Evolutionary conservation across 805 yeast species (phyloP), one percentile per base, ranked within the genome.

Genomic region (Metschnikowia picachoensis): DNA sequence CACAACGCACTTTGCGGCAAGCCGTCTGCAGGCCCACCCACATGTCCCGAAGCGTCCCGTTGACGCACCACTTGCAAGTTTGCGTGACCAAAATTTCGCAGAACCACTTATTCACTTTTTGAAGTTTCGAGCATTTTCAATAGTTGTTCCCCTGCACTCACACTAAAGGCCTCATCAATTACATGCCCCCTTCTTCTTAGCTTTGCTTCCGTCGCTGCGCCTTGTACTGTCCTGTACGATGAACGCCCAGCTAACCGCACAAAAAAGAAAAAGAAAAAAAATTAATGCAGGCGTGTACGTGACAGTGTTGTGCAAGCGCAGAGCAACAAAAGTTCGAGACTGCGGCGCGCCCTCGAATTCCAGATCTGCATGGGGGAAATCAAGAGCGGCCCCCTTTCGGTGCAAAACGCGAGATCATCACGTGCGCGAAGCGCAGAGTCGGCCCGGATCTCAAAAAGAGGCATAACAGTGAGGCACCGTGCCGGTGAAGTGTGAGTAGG

Each of bases 381-480:
- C 45, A 42, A 30, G 30, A 5, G 29, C 37, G 30, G 14, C 14
- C 17, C 17, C 8, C 20, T 32, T 16, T 28, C 30, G 16, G 25
- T 9, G 30, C 38, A 12, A 31, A 37, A 44, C 37, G 31, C 32
- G 37, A 34, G 28, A 8, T 20, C 34, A 41, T 44, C 49, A 45
- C 48, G 55, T 44, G 53, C 35, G 10, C 17, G 30, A 32, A 44
- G 44, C 48, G 40, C 43, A 39, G 30, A 15, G 16, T 15, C 32
- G 37, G 33, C 13, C 27, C 41, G 46, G 41, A 43, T 28, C 20
- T 20, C 36, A 32, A 35, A 15, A n/a, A 27, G 35, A 42, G 17
- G 30, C 30, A n/a, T 10, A 6, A 27, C n/a, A 8, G 35, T 30
- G 30, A n/a, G 30, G 35, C 30, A 12, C 32, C 32, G n/a, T 30